Percentiles rank a stretch among this genome's conserved stretches.
Evolutionary conservation across 176 grass and related monocot species (phyloP).

Genomic region (Secale cereale): DNA sequence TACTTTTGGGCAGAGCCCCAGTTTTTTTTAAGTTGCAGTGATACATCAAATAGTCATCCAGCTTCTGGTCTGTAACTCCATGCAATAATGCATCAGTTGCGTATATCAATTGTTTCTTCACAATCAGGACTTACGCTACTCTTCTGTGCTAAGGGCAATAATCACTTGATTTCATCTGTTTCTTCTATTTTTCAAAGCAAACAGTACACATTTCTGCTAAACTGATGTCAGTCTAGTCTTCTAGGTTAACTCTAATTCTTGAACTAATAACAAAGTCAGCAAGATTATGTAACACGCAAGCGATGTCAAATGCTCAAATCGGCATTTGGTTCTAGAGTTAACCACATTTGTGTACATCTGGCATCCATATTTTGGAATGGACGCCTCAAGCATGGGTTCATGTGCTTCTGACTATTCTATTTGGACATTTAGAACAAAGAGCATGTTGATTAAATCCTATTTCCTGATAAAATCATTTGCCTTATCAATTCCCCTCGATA

Average conservation of each 20-base stretch:
- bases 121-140: neutral
- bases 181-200: neutral
- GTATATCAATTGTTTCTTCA: neutral
- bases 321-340: neutral
- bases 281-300: neutral
- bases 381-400: neutral
- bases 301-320: neutral
- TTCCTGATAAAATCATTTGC: neutral
- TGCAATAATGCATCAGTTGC: conserved; percentile 1
- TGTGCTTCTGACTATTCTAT: conserved; percentile 11
- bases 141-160: conserved; percentile 10
- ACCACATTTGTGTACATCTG: neutral
- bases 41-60: conserved; percentile 11
- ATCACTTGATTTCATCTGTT: conserved; percentile 1
- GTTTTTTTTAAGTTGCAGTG: neutral
- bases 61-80: neutral
- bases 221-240: neutral
- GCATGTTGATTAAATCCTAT: neutral
- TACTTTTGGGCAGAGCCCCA: neutral
- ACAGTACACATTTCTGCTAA: neutral
- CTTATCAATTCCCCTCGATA: conserved; percentile 12
- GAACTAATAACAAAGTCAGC: neutral
- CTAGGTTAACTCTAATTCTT: neutral
- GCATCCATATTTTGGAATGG: conserved; percentile 13
- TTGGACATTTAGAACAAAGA: neutral